Evolutionary conservation across 164 flowering plant species (phyloP).

Genomic region (Magnolia sinica): DNA sequence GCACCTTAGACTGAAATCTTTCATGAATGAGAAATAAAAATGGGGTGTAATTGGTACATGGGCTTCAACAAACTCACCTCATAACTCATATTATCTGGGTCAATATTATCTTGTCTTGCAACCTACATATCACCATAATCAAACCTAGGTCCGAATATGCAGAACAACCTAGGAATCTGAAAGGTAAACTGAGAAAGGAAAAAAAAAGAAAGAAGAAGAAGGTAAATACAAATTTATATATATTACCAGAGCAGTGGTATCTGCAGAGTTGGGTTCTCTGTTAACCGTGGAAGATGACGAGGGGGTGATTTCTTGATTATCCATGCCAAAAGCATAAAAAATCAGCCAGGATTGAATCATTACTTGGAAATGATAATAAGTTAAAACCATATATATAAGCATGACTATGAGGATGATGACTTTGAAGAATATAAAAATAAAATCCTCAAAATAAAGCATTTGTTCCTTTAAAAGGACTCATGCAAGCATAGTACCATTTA

Average conservation of each 20-base stretch:
- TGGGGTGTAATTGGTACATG: background rate
- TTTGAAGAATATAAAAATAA: no score
- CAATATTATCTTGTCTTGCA: constrained; percentile 32
- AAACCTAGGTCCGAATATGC: background rate
- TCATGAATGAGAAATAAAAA: background rate
- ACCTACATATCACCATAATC: constrained; percentile 20
- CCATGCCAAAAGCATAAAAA: background rate
- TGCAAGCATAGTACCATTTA: background rate
- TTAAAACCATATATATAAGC: no score
- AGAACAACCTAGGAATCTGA: background rate
- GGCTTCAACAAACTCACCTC: constrained; percentile 23
- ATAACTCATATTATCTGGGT: constrained; percentile 39
- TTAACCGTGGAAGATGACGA: constrained; percentile 18
- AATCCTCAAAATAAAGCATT: background rate
- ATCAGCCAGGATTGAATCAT: background rate
- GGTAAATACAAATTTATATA: background rate
- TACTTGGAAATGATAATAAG: background rate
- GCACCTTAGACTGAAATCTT: background rate
- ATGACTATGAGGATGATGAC: no score
- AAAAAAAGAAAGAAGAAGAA: background rate
- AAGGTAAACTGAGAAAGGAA: background rate
- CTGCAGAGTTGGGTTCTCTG: constrained; percentile 19
- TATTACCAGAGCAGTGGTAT: constrained; percentile 20
- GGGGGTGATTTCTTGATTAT: constrained; percentile 2
- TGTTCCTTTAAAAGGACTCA: background rate